Conservation (phyloP, 805 yeast genomes). For the Starmerella bombicola region DNA sequence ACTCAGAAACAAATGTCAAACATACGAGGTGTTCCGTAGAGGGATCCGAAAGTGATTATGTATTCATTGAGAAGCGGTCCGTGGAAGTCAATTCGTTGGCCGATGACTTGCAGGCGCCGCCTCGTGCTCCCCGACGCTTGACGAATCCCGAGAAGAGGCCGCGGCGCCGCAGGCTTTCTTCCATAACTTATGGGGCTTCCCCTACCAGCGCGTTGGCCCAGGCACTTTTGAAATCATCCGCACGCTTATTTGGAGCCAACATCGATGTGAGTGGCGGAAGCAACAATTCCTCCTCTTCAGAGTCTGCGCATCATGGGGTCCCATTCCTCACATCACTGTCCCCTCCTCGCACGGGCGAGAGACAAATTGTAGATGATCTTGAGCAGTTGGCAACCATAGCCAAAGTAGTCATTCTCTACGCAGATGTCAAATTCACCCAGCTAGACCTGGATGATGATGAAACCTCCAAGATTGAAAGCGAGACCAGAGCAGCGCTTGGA, state of each 20-base stretch:
- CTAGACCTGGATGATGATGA: conserved; percentile 41
- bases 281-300: not conserved
- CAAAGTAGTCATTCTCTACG: conserved; percentile 75
- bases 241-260: conserved; percentile 60
- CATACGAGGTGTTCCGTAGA: not conserved
- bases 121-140: conserved; percentile 9
- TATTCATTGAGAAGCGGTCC: conserved; percentile 84
- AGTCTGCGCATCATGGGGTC: conserved; percentile 3
- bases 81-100: conserved; percentile 94
- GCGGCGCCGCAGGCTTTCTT: conserved; percentile 24
- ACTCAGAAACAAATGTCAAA: not conserved
- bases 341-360: conserved; percentile 20
- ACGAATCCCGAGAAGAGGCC: conserved; percentile 13
- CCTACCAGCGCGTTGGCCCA: conserved; percentile 83
- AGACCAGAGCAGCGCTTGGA: conserved; percentile 3
- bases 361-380: conserved; percentile 31
- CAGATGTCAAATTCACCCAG: conserved; percentile 82
- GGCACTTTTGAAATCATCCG: conserved; percentile 79
- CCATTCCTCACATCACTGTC: conserved; percentile 10
- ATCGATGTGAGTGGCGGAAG: conserved; percentile 11
- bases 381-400: conserved; percentile 80
- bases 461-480: conserved; percentile 16
- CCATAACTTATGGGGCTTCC: conserved; percentile 30
- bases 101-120: conserved; percentile 57
- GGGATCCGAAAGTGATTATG: conserved; percentile 37